Evolutionary conservation across 257 asterid species (phyloP).

Genomic region (Salvia hispanica): DNA sequence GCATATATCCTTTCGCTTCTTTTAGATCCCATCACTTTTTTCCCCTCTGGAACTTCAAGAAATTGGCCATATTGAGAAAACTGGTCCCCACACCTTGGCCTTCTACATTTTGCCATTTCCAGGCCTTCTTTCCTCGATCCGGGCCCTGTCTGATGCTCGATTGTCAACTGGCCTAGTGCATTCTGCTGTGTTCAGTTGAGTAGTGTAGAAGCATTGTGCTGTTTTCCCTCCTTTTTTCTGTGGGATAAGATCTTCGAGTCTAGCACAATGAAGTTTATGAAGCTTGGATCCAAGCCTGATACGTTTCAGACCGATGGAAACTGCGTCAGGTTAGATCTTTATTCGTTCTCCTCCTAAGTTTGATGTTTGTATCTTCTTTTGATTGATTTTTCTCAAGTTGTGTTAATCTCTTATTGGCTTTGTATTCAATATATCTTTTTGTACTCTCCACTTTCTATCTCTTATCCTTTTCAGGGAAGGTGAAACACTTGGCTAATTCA

Average conservation of each 20-base stretch:
- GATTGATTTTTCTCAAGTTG: slow-evolving; percentile 12
- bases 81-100: slow-evolving; percentile 62
- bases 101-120: slow-evolving; percentile 45
- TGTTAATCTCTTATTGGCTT: slow-evolving; percentile 7
- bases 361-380: background rate
- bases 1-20: slow-evolving; percentile 42
- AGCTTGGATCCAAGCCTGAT: slow-evolving; percentile 98
- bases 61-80: slow-evolving; percentile 48
- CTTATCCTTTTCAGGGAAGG: background rate
- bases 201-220: slow-evolving; percentile 33
- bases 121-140: slow-evolving; percentile 47
- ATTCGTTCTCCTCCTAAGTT: slow-evolving; percentile 9
- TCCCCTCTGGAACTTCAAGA: slow-evolving; percentile 40
- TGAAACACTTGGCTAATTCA: background rate
- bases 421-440: slow-evolving; percentile 18
- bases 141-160: slow-evolving; percentile 49
- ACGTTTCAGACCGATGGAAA: slow-evolving; percentile 76
- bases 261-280: slow-evolving; percentile 93
- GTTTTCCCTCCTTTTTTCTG: slow-evolving; percentile 2
- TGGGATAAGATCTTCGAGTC: slow-evolving; percentile 45
- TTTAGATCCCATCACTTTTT: slow-evolving; percentile 54
- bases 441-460: slow-evolving; percentile 11
- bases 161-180: slow-evolving; percentile 35
- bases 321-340: slow-evolving; percentile 70
- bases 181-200: slow-evolving; percentile 48